These are phyloP conservation scores for Chaetomium globosum DNA, from an alignment of 2,329 filamentous ascomycete species.

Conservation along the genomic window DNA sequence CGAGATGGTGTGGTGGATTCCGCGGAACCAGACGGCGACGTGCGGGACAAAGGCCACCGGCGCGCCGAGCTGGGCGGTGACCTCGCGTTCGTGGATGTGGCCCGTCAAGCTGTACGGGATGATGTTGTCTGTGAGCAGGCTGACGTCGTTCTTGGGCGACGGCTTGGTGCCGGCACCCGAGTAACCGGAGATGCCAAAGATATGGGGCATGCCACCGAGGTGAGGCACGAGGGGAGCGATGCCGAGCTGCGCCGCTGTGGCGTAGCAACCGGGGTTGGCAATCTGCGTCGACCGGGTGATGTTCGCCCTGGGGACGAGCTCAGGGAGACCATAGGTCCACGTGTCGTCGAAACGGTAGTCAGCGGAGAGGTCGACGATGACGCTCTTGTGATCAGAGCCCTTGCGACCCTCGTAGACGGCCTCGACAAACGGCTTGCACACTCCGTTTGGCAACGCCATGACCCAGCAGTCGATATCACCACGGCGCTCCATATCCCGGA, in stretches of 20 bases:
- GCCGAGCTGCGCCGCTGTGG: conserved; percentile 87
- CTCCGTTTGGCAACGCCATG: conserved; percentile 93
- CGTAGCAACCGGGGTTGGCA: conserved; percentile 92
- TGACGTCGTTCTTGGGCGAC: conserved; percentile 87
- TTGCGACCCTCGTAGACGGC: conserved; percentile 74
- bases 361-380: conserved; percentile 93
- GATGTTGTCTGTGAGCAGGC: conserved; percentile 80
- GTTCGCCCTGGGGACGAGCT: conserved; percentile 74
- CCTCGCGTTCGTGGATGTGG: conserved; percentile 93
- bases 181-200: conserved; percentile 93
- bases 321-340: conserved; percentile 90
- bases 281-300: conserved; percentile 82
- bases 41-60: conserved; percentile 87
- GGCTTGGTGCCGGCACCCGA: conserved; percentile 95
- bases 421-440: conserved; percentile 91
- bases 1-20: conserved; percentile 88
- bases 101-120: conserved; percentile 90
- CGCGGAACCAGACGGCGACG: conserved; percentile 95
- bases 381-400: conserved; percentile 57
- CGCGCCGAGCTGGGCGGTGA: conserved; percentile 73
- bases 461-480: conserved; percentile 94
- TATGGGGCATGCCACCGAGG: conserved; percentile 75
- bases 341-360: conserved; percentile 86
- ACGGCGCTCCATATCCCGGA: conserved; percentile 78
- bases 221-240: conserved; percentile 79